These are phyloP conservation scores for Alternaria novae-zelandiae DNA, from an alignment of 2,329 filamentous ascomycete species.

Conservation along the genomic window DNA sequence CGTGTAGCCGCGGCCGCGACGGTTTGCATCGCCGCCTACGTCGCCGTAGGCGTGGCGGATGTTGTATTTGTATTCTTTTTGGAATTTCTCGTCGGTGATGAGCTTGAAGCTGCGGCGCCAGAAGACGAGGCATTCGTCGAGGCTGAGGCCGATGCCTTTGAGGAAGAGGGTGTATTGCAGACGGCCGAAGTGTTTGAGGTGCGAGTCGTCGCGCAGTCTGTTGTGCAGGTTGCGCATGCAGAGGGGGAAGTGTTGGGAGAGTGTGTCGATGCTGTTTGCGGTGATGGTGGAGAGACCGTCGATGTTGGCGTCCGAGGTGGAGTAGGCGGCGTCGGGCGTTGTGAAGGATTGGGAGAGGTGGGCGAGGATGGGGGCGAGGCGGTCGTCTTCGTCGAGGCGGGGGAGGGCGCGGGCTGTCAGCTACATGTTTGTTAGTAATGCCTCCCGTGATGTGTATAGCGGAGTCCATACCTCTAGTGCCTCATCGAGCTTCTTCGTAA, in stretches of 20 bases:
- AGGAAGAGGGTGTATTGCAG: conserved; percentile 96
- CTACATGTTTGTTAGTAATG: conserved; percentile 50
- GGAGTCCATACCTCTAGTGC: conserved; percentile 73
- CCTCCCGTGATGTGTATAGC: neutral
- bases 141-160: conserved; percentile 88
- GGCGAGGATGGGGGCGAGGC: conserved; percentile 75
- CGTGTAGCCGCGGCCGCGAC: conserved; percentile 84
- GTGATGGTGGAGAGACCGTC: conserved; percentile 72
- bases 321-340: conserved; percentile 85
- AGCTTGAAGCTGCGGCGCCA: conserved; percentile 88
- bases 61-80: conserved; percentile 98
- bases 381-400: conserved; percentile 93
- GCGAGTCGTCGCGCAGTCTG: conserved; percentile 82
- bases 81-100: conserved; percentile 91
- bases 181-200: conserved; percentile 91
- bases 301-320: conserved; percentile 72
- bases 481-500: conserved; percentile 77
- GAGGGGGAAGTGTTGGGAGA: conserved; percentile 82
- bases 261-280: conserved; percentile 71
- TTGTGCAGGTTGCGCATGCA: conserved; percentile 95
- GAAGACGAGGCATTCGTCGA: conserved; percentile 92
- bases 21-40: conserved; percentile 89
- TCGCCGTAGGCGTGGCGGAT: conserved; percentile 94
- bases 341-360: conserved; percentile 96
- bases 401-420: conserved; percentile 90